Base-by-base conservation (phyloP, 164 flowering plant species). In the Sextonia rubra region DNA sequence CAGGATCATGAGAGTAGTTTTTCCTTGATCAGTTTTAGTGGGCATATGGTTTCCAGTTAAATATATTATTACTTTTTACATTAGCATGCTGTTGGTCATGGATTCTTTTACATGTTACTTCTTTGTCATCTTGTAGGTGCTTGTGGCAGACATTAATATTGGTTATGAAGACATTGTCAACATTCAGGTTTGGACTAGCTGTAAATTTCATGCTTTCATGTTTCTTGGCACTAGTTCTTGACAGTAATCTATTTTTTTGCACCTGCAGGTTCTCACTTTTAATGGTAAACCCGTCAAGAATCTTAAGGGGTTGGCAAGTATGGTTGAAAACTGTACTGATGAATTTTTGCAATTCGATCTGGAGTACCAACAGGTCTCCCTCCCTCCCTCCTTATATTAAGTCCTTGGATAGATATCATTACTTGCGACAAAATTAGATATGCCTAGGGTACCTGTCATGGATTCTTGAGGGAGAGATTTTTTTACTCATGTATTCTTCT, bases 91-190 rank as follows among this genome's bases (percentile, higher is more conserved):
- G 26, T 62, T 25, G 69, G 48, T 64, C 30, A 3, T 62, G 24
- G 61, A 56, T 12, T 56, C 11, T 68, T 52, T 20, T 32, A 60
- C 26, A 71, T 14, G 29, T 2, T 1, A 60, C 64, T 68, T 37
- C 47, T 72, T 68, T 73, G 64, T 30, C 30, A 26, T 27, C 55
- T 77, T 74, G 18, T 69, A 91, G 98, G 98, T 91, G 26, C 93
- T 91, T 72, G 98, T 86, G 64, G 89, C 98, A 72, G 97, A 91
- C 77, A 91, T 93, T 73, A 93, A 91, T 72, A 90, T 91, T 55
- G 98, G 98, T 23, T 93, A 91, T 66, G 98, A 90, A 73, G 97
- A 91, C 30, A 89, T 93, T 73, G 98, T 93, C 37, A 91, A 93
- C 78, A 91, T 94, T 48, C 96, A 93, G 97, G 97, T 93, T 27